phyloP scores from a whole-genome alignment of 2,329 filamentous ascomycete species.

The Rutstroemia sydowiana region DNA sequence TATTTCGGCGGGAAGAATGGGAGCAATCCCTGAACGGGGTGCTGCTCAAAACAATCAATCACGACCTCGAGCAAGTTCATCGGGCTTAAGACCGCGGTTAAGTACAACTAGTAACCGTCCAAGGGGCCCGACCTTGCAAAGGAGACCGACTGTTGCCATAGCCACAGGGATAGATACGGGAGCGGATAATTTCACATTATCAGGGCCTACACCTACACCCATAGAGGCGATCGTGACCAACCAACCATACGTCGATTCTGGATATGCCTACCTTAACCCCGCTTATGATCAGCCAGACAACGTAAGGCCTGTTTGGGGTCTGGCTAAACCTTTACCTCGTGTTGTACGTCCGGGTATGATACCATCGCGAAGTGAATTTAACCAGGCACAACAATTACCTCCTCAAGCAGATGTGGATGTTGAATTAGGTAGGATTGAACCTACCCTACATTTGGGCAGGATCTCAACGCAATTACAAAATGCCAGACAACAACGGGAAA shows the following conservation, averaged over 20 bases:
- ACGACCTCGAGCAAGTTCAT: not conserved
- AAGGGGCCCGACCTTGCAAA: constrained; percentile 7
- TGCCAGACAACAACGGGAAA: constrained; percentile 20
- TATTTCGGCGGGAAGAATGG: not conserved
- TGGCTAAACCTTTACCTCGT: constrained; percentile 46
- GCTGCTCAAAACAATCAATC: not conserved
- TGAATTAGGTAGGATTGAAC: constrained; percentile 36
- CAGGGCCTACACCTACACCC: constrained; percentile 20
- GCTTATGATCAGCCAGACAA: constrained; percentile 45
- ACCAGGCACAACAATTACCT: constrained; percentile 24
- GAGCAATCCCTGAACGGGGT: constrained; percentile 3
- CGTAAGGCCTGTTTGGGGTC: constrained; percentile 43
- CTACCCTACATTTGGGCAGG: constrained; percentile 19
- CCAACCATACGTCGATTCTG: constrained; percentile 43
- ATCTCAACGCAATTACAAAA: constrained; percentile 20
- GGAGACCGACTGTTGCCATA: constrained; percentile 4
- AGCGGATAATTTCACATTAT: constrained; percentile 25
- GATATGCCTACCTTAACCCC: constrained; percentile 45
- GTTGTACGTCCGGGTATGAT: constrained; percentile 47
- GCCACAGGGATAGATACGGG: constrained; percentile 5
- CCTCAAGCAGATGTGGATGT: constrained; percentile 34
- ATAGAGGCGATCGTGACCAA: constrained; percentile 28
- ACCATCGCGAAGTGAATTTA: constrained; percentile 35
- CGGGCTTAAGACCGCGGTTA: constrained; percentile 5
- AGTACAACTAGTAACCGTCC: constrained; percentile 1